A percentile compares a stretch with the other conserved stretches of the same genome.
phyloP scores from a whole-genome alignment of 2,329 filamentous ascomycete species.

The Aaosphaeria pasadenensis region DNA sequence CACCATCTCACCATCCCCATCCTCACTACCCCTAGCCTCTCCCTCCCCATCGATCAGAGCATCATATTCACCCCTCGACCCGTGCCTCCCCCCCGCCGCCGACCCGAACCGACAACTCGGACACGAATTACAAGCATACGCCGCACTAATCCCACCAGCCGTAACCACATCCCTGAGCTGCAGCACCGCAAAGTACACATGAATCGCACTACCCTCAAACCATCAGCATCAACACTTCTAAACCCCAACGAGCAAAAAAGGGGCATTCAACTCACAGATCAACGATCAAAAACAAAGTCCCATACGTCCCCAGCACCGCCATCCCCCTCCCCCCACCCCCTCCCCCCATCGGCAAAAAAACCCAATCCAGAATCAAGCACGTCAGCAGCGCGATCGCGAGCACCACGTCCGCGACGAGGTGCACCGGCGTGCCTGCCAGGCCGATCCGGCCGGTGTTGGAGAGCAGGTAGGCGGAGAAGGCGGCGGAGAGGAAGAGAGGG shows the following conservation, averaged over 20 bases:
- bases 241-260: not conserved
- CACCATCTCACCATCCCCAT: conserved; percentile 1
- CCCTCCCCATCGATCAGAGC: conserved; percentile 15
- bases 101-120: conserved; percentile 21
- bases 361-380: conserved; percentile 22
- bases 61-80: conserved; percentile 12
- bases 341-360: conserved; percentile 9
- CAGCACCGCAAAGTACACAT: conserved; percentile 19
- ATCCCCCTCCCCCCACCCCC: not conserved
- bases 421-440: conserved; percentile 22
- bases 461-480: conserved; percentile 17
- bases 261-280: conserved; percentile 18
- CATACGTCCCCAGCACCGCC: conserved; percentile 24
- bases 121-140: conserved; percentile 9
- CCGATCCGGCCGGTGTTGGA: conserved; percentile 20
- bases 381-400: conserved; percentile 17
- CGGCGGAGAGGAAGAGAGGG: conserved; percentile 24
- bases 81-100: conserved; percentile 8
- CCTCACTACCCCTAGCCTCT: not conserved
- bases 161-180: conserved; percentile 14
- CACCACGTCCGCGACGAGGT: conserved; percentile 19
- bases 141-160: conserved; percentile 11
- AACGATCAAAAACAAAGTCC: conserved; percentile 23
- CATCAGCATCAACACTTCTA: no score
- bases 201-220: conserved; percentile 13